Evolutionary conservation across 2,329 filamentous ascomycete species (phyloP), one percentile per base, ranked within the genome.

Genomic region (Monosporascus cannonballus): DNA sequence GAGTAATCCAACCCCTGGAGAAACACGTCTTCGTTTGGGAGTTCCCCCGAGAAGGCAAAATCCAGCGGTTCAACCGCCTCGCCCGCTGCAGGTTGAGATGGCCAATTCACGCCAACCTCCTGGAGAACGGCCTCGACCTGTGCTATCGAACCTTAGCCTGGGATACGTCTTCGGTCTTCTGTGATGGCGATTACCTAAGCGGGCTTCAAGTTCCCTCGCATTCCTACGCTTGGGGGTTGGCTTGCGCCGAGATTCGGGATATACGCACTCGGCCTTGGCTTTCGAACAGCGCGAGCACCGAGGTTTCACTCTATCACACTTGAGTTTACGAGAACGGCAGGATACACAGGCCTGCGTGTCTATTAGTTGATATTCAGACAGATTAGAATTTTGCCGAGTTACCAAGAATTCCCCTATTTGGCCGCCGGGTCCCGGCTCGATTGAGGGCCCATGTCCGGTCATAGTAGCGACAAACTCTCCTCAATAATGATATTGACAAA

Each of bases 221-320:
- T 96, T 96, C 59, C 89, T 85, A 64, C 91, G 79, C 74, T 95
- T 96, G 20, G 89, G 87, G 4, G 90, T 88, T 51, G 90, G 89
- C 74, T 96, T 96, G 72, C 90, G 86, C 64, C 91, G 80, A 52
- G 91, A 88, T 71, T 95, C 90, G 56, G 95, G 92, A 69, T 96
- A 96, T 52, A 88, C 80, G 71, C 93, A 96, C 50, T 89, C 85
- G 67, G 86, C 84, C 50, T 84, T 80, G 47, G 92, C 72, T 59
- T 88, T 83, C 51, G 81, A 76, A 69, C 93, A 96, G 20, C 91
- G 92, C 42, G 84, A 82, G 64, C 93, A 96, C 25, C 83, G 81
- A 17, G 91, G 91, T 64, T 85, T 88, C 47, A 75, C 76, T 30
- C 91, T 87, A 71, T 96, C 91, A 72, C 92, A 96, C 70, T 88